Percentiles rank a stretch among this genome's conserved stretches.
Evolutionary conservation across 306 rosid species (phyloP).

Genomic region (Inga leiocalycina): DNA sequence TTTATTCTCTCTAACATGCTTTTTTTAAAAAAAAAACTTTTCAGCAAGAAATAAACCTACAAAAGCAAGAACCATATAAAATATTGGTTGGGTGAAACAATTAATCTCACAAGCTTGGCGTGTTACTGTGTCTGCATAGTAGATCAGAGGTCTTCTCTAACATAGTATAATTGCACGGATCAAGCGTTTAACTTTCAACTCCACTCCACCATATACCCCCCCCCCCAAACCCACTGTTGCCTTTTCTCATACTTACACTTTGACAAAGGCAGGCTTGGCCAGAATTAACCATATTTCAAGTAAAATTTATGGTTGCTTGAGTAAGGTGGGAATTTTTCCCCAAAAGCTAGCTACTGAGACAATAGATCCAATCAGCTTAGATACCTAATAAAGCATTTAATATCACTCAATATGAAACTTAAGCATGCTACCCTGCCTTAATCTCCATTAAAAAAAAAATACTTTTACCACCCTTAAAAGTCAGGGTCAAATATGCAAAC

Average conservation of each 20-base stretch:
- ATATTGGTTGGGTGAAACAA: background rate
- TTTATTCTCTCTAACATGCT: slow-evolving; percentile 1
- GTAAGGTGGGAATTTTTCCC: background rate
- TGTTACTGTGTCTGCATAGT: background rate
- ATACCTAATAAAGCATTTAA: background rate
- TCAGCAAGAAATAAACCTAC: background rate
- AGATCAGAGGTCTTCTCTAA: background rate
- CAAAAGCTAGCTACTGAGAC: background rate
- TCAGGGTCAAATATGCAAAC: background rate
- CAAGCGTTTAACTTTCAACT: background rate
- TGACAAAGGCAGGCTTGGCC: background rate
- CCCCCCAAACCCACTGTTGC: background rate
- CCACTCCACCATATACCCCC: background rate
- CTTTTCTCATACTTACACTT: background rate
- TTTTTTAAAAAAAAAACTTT: background rate
- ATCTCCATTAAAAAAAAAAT: background rate
- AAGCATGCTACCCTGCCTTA: background rate
- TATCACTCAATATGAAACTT: background rate
- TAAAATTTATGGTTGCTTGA: background rate
- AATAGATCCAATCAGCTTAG: background rate
- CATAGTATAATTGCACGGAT: background rate
- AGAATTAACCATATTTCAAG: background rate
- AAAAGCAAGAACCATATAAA: background rate
- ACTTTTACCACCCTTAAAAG: background rate
- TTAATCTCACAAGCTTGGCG: background rate